These are phyloP conservation scores for Calendula officinalis DNA, from an alignment of 129 eudicot genomes.

Conservation along the genomic window DNA sequence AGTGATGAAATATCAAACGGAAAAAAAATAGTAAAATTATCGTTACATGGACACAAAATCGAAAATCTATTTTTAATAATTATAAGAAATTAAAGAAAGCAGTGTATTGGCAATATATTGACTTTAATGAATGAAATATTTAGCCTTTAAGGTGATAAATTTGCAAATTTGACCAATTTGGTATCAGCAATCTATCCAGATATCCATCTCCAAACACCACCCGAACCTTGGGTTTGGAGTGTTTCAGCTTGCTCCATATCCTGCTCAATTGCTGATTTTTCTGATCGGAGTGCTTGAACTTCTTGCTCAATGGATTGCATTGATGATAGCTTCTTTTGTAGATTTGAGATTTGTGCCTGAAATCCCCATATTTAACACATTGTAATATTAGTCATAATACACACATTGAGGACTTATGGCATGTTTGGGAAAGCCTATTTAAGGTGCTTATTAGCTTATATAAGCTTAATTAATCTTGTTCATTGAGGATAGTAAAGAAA, in stretches of 20 bases:
- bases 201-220: slow-evolving; percentile 86
- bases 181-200: slow-evolving; percentile 39
- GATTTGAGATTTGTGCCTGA: slow-evolving; percentile 84
- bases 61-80: slow-evolving; percentile 10
- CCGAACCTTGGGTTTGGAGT: slow-evolving; percentile 60
- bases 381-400: slow-evolving; percentile 9
- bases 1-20: slow-evolving; percentile 19
- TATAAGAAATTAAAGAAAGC: slow-evolving; percentile 12
- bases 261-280: slow-evolving; percentile 69
- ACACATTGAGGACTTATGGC: too few species aligned
- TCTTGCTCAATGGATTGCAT: slow-evolving; percentile 82
- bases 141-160: slow-evolving; percentile 21
- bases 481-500: slow-evolving; percentile 6
- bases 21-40: slow-evolving; percentile 8
- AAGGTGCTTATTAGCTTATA: background rate
- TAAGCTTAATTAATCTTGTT: background rate
- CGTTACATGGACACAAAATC: slow-evolving; percentile 18
- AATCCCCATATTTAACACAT: slow-evolving; percentile 16
- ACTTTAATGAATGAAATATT: slow-evolving; percentile 26
- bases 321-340: slow-evolving; percentile 67
- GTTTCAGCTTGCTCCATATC: slow-evolving; percentile 62
- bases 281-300: slow-evolving; percentile 60
- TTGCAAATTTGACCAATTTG: slow-evolving; percentile 9
- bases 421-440: too few species aligned
- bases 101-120: slow-evolving; percentile 17